Evolutionary conservation across 2,329 filamentous ascomycete species (phyloP), one percentile per base, ranked within the genome.

Genomic region (Neonectria punicea): DNA sequence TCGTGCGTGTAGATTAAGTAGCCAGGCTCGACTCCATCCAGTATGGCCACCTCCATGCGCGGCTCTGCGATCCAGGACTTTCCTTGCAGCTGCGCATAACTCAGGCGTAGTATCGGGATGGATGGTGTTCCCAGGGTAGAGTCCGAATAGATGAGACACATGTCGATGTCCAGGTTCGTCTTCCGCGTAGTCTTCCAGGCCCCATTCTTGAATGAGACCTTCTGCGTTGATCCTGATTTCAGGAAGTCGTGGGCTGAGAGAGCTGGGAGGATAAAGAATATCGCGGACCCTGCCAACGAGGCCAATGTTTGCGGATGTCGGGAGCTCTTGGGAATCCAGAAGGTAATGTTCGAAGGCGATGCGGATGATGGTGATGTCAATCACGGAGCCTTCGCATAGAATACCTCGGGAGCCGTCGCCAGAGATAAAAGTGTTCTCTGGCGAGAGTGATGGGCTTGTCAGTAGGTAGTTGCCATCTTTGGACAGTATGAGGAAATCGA

Each of bases 1-100:
- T 0, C 85, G 79, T 13, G 84, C 83, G 56, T 83, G 82, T 43
- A 85, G 74, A 44, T 81, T 83, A n/a, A 85, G 75, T 0, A 83
- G 72, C 84, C 84, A 87, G 5, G 83, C 83, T 16, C 82, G 78
- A 4, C 82, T 84, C 85, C 84, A 87, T 0, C 85, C 85, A 0
- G 84, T 87, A 56, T 84, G 80, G 0, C 83, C 84, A 5, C 82
- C 81, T 2, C 78, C 78, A 14, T 78, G 70, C 0, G 73, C 74
- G 0, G 74, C 73, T 25, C 79, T 64, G 7, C 75, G 66, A 0
- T 74, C 68, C 1, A 81, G 69, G 0, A 77, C 76, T 6, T 66
- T 71, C 16, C 61, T 70, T 1, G 78, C 76, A 6, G 79, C 78
- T 0, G 67, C 63, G 1, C 69, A 67, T 4, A 79, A 56, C 0